Evolutionary conservation across 352 stramenopile species (phyloP), one percentile per base, ranked within the genome.

Genomic region (Pythium chondricola): DNA sequence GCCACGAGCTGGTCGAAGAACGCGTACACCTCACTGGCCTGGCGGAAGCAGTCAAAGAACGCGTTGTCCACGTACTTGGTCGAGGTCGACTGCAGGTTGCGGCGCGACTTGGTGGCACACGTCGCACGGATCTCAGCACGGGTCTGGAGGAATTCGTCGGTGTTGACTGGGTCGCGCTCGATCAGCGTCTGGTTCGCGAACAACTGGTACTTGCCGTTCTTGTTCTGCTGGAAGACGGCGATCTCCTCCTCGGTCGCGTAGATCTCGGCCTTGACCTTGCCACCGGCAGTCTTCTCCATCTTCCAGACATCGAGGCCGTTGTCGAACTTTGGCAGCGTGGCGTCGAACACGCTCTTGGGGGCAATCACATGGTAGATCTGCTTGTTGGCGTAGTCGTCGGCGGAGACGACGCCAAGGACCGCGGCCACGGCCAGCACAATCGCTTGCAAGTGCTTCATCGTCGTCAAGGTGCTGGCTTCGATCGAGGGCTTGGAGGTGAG

Each of bases 31-130:
- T 68, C 52, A 11, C 46, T 51, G 2, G 40, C 26, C 33, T 51
- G 52, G 29, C 59, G 59, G 36, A 54, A 68, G 51, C 59, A 68
- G 46, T 68, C 53, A 37, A 68, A 68, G 49, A 68, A 68, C 0
- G 48, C 54, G 33, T 53, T 64, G 27, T 61, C 45, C 1, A 38
- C 39, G 56, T 68, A 68, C 46, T 55, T 59, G 31, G 26, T 27
- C 4, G 32, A 14, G 32, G 35, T 18, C 36, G 44, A 30, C 10
- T 51, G 16, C 24, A 62, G 24, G 45, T 62, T 33, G 30, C 36
- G 31, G 24, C 17, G 24, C 22, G 53, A 56, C 22, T 10, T 17
- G 14, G 31, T 24, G 24, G 45, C 37, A 27, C 45, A 56, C 21
- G 45, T 33, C 17, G 53, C 47, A 13, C n/a, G 31, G 8, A 47